Base-by-base conservation (phyloP, 257 asterid genomes). In the Solanum dulcamara region DNA sequence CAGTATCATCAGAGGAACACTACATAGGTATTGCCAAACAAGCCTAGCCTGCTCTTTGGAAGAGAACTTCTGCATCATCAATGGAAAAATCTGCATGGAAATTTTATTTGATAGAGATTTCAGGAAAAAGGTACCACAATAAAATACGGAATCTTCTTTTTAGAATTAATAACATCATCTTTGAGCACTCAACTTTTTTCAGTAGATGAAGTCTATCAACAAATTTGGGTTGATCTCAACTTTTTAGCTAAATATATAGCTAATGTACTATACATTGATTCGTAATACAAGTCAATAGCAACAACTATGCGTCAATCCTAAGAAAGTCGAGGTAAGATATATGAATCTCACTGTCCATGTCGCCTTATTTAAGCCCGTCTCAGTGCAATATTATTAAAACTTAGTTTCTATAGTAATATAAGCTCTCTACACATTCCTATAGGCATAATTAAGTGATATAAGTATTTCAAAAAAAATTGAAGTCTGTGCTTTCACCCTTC, bases 1-100 rank as follows among this genome's bases (percentile, higher is more conserved):
- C 79, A 94, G 89, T 51, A 95, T 87, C 60, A 90, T 87, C 85
- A 90, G 79, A 81, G 99, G 99, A 86, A 95, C 92, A 80, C 92
- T 91, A 89, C 99, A 94, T 82, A 95, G 91, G 60, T 91, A 94
- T 91, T 86, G 94, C 97, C 97, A 94, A 70, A 94, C 93, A 30
- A 95, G 93, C 89, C 90, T 92, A 86, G 92, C 92, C 89, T 95
- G 99, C 87, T 94, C 93, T 83, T 91, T 85, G 6, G 89, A 82
- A 51, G 94, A 81, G 87, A 94, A 90, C 44, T 91, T 85, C 88
- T 93, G 80, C 88, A 87, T 85, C 89, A 95, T 84, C 92, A 92
- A 87, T 38, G 97, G 95, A 84, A 95, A 95, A 84, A 95, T 93
- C 98, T 95, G 94, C 91, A 91, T 22, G 24, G 80, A 87, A 53